Conservation (phyloP, 169 alveolate species). For the Pseudocohnilembus persalinus region DNA sequence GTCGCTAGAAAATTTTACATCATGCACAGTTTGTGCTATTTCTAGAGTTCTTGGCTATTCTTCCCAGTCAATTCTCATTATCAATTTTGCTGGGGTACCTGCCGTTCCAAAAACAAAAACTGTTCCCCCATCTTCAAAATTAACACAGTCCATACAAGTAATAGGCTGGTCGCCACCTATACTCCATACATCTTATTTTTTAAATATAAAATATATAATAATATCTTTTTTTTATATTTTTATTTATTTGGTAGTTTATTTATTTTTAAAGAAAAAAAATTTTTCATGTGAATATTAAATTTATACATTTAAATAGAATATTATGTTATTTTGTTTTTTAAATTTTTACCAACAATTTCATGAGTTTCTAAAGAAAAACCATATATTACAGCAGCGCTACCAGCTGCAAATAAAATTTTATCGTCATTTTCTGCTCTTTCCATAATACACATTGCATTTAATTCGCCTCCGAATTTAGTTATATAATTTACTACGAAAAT, state of each 20-base stretch:
- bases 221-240: too few relatives aligned
- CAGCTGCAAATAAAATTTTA: constrained; percentile 60
- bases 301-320: too few relatives aligned
- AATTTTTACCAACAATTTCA: constrained; percentile 71
- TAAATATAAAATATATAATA: too few relatives aligned
- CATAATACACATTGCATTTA: constrained; percentile 58
- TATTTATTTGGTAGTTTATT: too few relatives aligned
- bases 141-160: constrained; percentile 61
- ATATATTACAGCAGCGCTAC: constrained; percentile 60
- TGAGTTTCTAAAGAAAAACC: constrained; percentile 66
- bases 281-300: too few relatives aligned
- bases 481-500: constrained; percentile 44
- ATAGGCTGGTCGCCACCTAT: constrained; percentile 59
- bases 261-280: too few relatives aligned
- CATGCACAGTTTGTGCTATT: constrained; percentile 57
- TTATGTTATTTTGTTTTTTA: too few relatives aligned
- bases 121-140: constrained; percentile 67
- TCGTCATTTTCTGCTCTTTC: constrained; percentile 60
- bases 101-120: constrained; percentile 72
- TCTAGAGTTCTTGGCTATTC: constrained; percentile 60
- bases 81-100: constrained; percentile 51
- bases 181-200: constrained; percentile 83
- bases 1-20: constrained; percentile 61
- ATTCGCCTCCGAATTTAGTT: constrained; percentile 49
- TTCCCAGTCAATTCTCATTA: constrained; percentile 80